A percentile compares a stretch with the other conserved stretches of the same genome.
These are phyloP conservation scores for Trichothecium roseum DNA, from an alignment of 2,329 filamentous ascomycete genomes.

Conservation along the genomic window DNA sequence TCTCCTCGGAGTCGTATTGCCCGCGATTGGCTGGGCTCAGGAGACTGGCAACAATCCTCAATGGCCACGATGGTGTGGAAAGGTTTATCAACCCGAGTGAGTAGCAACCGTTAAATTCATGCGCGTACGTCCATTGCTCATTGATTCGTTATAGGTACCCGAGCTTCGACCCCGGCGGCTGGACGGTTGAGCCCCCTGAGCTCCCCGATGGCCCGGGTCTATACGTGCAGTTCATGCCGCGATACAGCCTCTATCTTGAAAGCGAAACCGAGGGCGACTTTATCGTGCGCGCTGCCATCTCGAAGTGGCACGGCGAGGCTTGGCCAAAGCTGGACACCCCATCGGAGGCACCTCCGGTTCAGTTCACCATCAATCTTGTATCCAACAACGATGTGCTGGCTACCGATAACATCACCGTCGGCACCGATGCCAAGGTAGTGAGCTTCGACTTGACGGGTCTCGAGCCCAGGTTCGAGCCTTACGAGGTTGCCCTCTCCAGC, in stretches of 20 bases:
- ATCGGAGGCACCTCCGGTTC: slow-evolving; percentile 12
- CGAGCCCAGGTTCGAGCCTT: slow-evolving; percentile 22
- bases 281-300: slow-evolving; percentile 30
- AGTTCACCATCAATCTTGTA: slow-evolving; percentile 25
- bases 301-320: slow-evolving; percentile 25
- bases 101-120: too few species aligned
- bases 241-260: slow-evolving; percentile 35
- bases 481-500: slow-evolving; percentile 27
- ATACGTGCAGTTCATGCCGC: slow-evolving; percentile 31
- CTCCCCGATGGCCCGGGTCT: slow-evolving; percentile 22
- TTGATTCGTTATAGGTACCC: slow-evolving; percentile 16
- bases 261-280: slow-evolving; percentile 29
- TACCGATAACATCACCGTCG: slow-evolving; percentile 20
- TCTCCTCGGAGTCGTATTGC: background rate
- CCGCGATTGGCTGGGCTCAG: slow-evolving; percentile 7
- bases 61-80: slow-evolving; percentile 37
- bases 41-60: slow-evolving; percentile 29
- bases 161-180: slow-evolving; percentile 33
- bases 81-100: slow-evolving; percentile 32
- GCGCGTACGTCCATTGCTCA: too few species aligned
- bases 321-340: slow-evolving; percentile 18
- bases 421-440: slow-evolving; percentile 23
- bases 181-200: slow-evolving; percentile 23
- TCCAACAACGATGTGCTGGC: slow-evolving; percentile 20
- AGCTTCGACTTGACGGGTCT: slow-evolving; percentile 25